These are phyloP conservation scores for Lentinula detonsa DNA, from an alignment of 768 basidiomycete species.

Conservation along the genomic window DNA sequence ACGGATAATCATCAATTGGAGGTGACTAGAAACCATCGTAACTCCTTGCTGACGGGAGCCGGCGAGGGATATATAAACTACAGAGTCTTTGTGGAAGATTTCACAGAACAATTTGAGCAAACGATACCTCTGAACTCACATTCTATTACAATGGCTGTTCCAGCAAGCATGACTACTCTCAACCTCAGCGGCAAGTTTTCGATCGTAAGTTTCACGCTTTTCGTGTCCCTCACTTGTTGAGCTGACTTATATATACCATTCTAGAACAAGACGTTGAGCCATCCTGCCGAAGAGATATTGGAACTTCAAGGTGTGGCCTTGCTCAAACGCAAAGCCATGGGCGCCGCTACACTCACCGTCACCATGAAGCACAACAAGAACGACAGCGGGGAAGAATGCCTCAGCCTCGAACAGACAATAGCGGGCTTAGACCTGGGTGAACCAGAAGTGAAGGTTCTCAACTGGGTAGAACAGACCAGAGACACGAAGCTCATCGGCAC, in stretches of 20 bases:
- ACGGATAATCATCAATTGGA: background rate
- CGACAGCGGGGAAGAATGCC: slow-evolving; percentile 51
- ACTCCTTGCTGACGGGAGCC: background rate
- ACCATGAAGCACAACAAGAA: slow-evolving; percentile 60
- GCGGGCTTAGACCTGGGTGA: background rate
- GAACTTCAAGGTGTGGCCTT: slow-evolving; percentile 67
- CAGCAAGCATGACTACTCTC: slow-evolving; percentile 50
- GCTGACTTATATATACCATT: background rate
- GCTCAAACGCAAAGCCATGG: slow-evolving; percentile 61
- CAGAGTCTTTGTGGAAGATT: background rate
- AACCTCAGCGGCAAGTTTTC: slow-evolving; percentile 56
- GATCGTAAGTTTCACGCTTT: slow-evolving; percentile 37
- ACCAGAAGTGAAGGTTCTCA: slow-evolving; percentile 12
- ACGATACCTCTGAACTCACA: background rate
- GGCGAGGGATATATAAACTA: background rate
- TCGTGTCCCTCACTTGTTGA: background rate
- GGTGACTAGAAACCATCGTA: background rate
- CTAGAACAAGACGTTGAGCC: slow-evolving; percentile 67
- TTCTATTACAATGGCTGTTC: slow-evolving; percentile 53
- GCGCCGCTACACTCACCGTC: slow-evolving; percentile 51
- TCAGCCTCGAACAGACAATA: slow-evolving; percentile 51
- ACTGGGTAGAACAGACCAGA: slow-evolving; percentile 50
- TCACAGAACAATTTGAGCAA: background rate
- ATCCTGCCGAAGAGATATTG: slow-evolving; percentile 56
- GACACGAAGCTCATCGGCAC: slow-evolving; percentile 59